Percentiles rank a stretch among this genome's conserved stretches.
Conservation (phyloP, 2,329 filamentous ascomycete genomes). For the Diplodia intermedia region DNA sequence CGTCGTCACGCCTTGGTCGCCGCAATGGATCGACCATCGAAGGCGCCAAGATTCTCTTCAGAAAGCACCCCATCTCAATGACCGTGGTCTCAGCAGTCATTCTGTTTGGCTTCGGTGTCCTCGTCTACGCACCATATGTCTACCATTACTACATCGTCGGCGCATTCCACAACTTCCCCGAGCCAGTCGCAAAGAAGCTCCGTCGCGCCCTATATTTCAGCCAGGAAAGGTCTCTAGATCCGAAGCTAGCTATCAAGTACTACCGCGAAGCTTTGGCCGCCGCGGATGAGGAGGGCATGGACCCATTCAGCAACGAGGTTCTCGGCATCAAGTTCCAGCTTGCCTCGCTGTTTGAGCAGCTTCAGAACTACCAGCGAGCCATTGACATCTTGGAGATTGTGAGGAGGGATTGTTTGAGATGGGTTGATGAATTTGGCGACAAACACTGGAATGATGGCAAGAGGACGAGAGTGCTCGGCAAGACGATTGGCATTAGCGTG, state of each 20-base stretch:
- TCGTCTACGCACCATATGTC: constrained; percentile 55
- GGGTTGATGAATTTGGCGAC: constrained; percentile 55
- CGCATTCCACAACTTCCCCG: constrained; percentile 66
- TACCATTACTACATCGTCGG: constrained; percentile 56
- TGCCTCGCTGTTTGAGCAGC: constrained; percentile 78
- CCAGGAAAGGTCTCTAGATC: constrained; percentile 60
- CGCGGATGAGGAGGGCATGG: constrained; percentile 76
- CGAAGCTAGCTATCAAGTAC: constrained; percentile 78
- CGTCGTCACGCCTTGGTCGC: constrained; percentile 39
- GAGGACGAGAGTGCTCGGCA: constrained; percentile 72
- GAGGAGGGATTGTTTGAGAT: constrained; percentile 68
- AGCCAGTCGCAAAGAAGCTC: constrained; percentile 76
- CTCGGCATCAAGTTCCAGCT: constrained; percentile 87
- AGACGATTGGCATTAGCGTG: constrained; percentile 75
- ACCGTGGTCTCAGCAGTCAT: constrained; percentile 48
- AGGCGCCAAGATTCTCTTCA: constrained; percentile 46
- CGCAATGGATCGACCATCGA: constrained; percentile 41
- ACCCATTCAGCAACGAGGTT: constrained; percentile 90
- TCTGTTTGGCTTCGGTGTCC: constrained; percentile 47
- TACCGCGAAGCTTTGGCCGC: constrained; percentile 80
- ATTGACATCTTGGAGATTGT: constrained; percentile 81
- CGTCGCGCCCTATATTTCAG: constrained; percentile 89
- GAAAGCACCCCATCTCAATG: constrained; percentile 50
- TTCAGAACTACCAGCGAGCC: constrained; percentile 71
- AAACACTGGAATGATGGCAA: constrained; percentile 51